phyloP scores from a whole-genome alignment of 371 early-diverging fungal genomes.

The Apophysomyces elegans region DNA sequence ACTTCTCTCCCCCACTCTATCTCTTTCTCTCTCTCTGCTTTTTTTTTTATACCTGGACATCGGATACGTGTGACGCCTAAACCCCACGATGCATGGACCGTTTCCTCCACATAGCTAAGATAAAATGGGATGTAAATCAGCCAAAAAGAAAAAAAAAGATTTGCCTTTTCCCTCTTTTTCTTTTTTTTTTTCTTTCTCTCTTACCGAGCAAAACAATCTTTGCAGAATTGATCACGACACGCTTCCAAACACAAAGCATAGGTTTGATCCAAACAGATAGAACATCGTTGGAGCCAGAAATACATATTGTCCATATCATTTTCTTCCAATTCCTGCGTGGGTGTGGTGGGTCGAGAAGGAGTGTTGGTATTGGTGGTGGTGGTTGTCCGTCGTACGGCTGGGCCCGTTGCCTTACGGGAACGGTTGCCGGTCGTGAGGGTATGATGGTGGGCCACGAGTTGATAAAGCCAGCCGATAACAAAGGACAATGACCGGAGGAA shows the following conservation, averaged over 20 bases:
- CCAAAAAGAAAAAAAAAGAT: not conserved
- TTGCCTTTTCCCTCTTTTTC: not conserved
- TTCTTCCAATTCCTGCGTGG: slow-evolving; percentile 12
- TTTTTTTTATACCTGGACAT: slow-evolving; percentile 53
- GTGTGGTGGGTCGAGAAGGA: not conserved
- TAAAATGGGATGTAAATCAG: not conserved
- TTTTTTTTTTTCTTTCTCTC: slow-evolving; percentile 17
- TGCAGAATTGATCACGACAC: slow-evolving; percentile 72
- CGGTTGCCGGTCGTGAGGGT: slow-evolving; percentile 19
- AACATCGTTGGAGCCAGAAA: slow-evolving; percentile 67
- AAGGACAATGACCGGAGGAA: slow-evolving; percentile 46
- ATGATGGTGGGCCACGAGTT: slow-evolving; percentile 37
- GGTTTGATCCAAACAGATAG: slow-evolving; percentile 69
- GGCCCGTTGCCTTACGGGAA: not conserved
- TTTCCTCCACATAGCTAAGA: slow-evolving; percentile 63
- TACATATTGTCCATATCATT: slow-evolving; percentile 56
- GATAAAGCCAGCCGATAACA: slow-evolving; percentile 41
- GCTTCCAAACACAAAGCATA: slow-evolving; percentile 63
- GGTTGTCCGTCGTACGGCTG: slow-evolving; percentile 12
- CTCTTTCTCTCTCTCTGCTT: not conserved
- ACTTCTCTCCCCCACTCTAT: too few relatives aligned
- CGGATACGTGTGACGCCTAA: slow-evolving; percentile 62
- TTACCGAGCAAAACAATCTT: slow-evolving; percentile 68
- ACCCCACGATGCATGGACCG: slow-evolving; percentile 70
- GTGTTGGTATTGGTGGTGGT: slow-evolving; percentile 5